Conservation (phyloP, 352 stramenopile species). For the Plasmopara muralis region DNA sequence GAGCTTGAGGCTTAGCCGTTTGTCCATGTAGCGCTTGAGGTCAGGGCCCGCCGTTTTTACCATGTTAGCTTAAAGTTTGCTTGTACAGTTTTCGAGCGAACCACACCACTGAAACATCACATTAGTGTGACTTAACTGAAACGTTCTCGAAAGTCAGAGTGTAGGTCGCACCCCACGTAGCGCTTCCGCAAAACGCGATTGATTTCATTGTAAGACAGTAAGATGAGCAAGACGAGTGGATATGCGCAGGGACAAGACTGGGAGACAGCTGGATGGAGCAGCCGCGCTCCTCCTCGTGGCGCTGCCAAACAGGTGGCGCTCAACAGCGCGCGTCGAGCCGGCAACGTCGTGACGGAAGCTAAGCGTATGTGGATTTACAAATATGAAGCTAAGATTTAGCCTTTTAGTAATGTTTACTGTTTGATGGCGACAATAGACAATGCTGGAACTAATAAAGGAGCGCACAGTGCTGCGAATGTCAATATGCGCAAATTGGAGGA, state of each 20-base stretch:
- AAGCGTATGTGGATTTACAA: slow-evolving; percentile 39
- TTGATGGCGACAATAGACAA: slow-evolving; percentile 28
- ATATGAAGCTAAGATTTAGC: too few species aligned
- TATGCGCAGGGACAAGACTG: slow-evolving; percentile 79
- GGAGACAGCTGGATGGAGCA: slow-evolving; percentile 63
- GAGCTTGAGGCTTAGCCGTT: slow-evolving; percentile 90
- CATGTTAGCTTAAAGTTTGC: slow-evolving; percentile 26
- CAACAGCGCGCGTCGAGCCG: slow-evolving; percentile 63
- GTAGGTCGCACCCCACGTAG: slow-evolving; percentile 13
- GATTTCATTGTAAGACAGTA: slow-evolving; percentile 12
- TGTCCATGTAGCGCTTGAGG: slow-evolving; percentile 93
- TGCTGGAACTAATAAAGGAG: slow-evolving; percentile 81
- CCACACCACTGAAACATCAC: slow-evolving; percentile 11
- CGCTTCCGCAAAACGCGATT: too few species aligned
- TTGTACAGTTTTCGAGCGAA: background rate
- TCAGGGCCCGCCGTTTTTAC: slow-evolving; percentile 76
- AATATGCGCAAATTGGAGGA: slow-evolving; percentile 91
- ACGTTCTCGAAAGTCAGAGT: slow-evolving; percentile 25
- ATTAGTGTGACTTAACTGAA: slow-evolving; percentile 11
- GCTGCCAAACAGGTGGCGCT: slow-evolving; percentile 60
- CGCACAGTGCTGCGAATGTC: slow-evolving; percentile 58
- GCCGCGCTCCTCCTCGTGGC: slow-evolving; percentile 48
- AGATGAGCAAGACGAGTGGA: slow-evolving; percentile 57
- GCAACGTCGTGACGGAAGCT: slow-evolving; percentile 65
- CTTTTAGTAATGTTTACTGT: too few species aligned